phyloP scores from a whole-genome alignment of 1,284 basidiomycete species.

The Trichosporon faecale region DNA sequence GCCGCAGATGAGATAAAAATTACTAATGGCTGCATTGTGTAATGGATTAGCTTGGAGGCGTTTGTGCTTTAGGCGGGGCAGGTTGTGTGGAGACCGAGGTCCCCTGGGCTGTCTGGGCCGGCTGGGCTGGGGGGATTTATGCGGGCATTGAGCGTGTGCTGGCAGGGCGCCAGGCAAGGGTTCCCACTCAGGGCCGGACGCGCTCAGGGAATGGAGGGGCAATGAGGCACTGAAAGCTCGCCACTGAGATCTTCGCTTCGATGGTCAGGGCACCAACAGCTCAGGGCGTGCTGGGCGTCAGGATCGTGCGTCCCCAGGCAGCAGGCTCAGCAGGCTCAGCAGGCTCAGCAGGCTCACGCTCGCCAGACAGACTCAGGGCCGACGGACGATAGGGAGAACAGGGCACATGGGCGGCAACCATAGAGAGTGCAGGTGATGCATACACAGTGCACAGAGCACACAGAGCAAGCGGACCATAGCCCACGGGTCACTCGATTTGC shows the following conservation, averaged over 20 bases:
- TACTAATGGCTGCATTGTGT: not conserved
- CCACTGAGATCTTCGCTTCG: conserved; percentile 10
- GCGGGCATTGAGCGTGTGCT: conserved; percentile 8
- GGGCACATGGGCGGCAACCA: conserved; percentile 4
- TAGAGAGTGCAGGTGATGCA: not conserved
- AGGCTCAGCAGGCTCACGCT: not conserved
- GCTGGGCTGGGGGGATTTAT: not conserved
- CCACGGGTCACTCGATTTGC: conserved; percentile 4
- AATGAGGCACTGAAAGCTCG: conserved; percentile 5
- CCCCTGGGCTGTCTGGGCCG: not conserved
- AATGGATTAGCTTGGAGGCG: not conserved
- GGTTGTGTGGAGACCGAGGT: not conserved
- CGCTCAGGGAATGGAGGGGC: not conserved
- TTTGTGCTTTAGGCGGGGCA: not conserved
- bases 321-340: not conserved
- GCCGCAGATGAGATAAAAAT: not conserved
- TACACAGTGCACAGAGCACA: too few species aligned
- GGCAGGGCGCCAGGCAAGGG: not conserved
- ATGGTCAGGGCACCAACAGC: not conserved
- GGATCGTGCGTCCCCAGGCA: not conserved
- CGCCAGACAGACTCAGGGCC: not conserved
- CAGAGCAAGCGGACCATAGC: not conserved
- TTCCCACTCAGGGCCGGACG: not conserved
- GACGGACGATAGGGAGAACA: not conserved
- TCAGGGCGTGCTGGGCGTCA: not conserved